Conservation (phyloP, 805 yeast species). For the Zygotorulaspora danielsina region DNA sequence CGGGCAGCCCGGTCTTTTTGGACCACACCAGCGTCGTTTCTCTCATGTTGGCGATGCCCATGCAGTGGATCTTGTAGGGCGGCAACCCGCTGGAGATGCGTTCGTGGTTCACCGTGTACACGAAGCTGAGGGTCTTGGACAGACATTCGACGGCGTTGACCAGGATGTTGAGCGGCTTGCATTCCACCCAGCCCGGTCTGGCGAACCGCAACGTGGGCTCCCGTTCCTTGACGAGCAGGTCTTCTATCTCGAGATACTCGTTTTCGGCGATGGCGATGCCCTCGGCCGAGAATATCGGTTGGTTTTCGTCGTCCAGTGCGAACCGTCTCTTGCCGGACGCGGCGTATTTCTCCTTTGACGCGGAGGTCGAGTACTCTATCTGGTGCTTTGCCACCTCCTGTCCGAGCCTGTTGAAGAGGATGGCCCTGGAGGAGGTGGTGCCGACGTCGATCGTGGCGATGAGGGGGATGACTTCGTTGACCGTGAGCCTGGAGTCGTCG, state of each 20-base stretch:
- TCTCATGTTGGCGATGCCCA: constrained; percentile 94
- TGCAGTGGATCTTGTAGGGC: constrained; percentile 60
- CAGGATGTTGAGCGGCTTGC: constrained; percentile 78
- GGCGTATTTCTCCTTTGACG: constrained; percentile 47
- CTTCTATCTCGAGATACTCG: constrained; percentile 60
- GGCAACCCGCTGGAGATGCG: constrained; percentile 40
- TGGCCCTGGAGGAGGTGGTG: constrained; percentile 87
- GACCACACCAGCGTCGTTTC: constrained; percentile 93
- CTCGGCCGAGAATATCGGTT: constrained; percentile 65
- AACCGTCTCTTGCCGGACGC: constrained; percentile 45
- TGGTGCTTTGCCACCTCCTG: constrained; percentile 83
- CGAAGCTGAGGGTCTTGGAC: constrained; percentile 54
- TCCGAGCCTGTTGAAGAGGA: constrained; percentile 69
- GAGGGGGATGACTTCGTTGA: constrained; percentile 32
- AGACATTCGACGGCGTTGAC: constrained; percentile 73
- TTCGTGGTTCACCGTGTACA: constrained; percentile 55
- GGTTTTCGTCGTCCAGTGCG: constrained; percentile 33
- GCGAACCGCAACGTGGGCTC: constrained; percentile 73
- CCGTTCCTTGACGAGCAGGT: constrained; percentile 27
- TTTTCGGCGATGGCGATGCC: constrained; percentile 65
- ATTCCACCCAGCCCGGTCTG: constrained; percentile 90
- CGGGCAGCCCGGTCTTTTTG: constrained; percentile 72
- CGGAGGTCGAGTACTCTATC: constrained; percentile 79
- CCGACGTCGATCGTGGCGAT: constrained; percentile 84
- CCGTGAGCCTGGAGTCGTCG: constrained; percentile 12